phyloP scores from a whole-genome alignment of 371 early-diverging fungal species.

The Globomyces sp. region DNA sequence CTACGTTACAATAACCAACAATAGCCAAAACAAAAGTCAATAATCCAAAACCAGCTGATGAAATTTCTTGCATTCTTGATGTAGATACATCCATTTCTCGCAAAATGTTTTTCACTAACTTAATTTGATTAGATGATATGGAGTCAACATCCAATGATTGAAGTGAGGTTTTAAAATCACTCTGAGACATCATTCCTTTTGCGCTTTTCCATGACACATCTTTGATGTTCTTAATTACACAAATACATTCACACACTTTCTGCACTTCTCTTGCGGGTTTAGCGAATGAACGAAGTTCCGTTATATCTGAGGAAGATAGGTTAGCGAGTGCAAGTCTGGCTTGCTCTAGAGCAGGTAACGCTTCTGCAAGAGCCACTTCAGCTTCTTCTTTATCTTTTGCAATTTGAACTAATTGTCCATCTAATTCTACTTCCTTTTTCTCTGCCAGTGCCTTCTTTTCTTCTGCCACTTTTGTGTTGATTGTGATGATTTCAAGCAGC shows the following conservation, averaged over 20 bases:
- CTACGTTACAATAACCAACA: conserved; percentile 64
- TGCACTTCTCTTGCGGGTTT: conserved; percentile 65
- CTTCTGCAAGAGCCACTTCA: conserved; percentile 60
- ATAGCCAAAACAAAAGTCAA: conserved; percentile 59
- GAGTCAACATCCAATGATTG: conserved; percentile 53
- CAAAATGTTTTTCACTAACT: conserved; percentile 52
- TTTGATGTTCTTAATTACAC: conserved; percentile 59
- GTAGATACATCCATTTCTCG: conserved; percentile 58
- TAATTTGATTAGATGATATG: conserved; percentile 54
- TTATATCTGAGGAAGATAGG: conserved; percentile 58
- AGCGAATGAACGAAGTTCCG: conserved; percentile 61
- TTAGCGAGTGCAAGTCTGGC: conserved; percentile 56
- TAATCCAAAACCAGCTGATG: conserved; percentile 57
- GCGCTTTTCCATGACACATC: conserved; percentile 65
- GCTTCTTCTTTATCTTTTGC: conserved; percentile 65
- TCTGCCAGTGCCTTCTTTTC: conserved; percentile 58
- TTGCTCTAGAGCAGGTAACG: conserved; percentile 57
- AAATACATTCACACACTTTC: conserved; percentile 65
- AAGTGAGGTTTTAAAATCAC: conserved; percentile 57
- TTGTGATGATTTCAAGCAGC: conserved; percentile 58
- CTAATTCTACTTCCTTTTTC: conserved; percentile 56
- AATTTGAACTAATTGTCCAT: conserved; percentile 55
- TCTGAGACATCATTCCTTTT: conserved; percentile 63
- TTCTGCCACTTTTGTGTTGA: conserved; percentile 55
- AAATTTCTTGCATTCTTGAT: conserved; percentile 57